Percentiles rank a stretch among this genome's conserved stretches.
Evolutionary conservation across 1,139 yeast species (phyloP).

Genomic region (Groenewaldozyma sp.): DNA sequence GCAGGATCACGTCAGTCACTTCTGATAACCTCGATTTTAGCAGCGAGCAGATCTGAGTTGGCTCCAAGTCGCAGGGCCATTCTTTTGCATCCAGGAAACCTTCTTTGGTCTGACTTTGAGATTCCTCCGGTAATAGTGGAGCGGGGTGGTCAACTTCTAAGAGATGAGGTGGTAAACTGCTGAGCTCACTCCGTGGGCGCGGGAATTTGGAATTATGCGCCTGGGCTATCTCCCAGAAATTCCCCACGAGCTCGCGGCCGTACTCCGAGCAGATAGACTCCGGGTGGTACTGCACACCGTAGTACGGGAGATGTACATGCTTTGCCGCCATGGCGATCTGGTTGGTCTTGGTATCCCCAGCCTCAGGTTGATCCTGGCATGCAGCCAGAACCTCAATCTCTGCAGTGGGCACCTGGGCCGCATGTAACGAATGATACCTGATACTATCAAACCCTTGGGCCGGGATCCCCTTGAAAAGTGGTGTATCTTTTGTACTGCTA

Average conservation of each 20-base stretch:
- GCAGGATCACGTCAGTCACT: constrained; percentile 41
- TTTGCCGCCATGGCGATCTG: constrained; percentile 62
- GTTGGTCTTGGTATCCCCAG: constrained; percentile 11
- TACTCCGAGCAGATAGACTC: constrained; percentile 78
- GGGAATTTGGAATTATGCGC: not conserved
- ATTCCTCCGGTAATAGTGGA: not conserved
- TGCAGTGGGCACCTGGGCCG: constrained; percentile 22
- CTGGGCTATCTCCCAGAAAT: constrained; percentile 52
- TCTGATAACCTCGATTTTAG: constrained; percentile 4
- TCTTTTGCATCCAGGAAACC: not conserved
- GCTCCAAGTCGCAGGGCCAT: constrained; percentile 1
- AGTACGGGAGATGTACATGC: constrained; percentile 57
- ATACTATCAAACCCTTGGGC: constrained; percentile 49
- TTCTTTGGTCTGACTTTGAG: not conserved
- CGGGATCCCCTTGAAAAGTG: constrained; percentile 36
- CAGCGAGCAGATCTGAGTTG: constrained; percentile 9
- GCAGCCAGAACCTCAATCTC: constrained; percentile 53
- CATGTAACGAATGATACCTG: constrained; percentile 81
- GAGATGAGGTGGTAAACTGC: not conserved
- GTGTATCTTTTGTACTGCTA: constrained; percentile 16
- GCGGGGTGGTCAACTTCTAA: not conserved
- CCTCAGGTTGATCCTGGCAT: constrained; percentile 31
- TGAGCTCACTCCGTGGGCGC: not conserved
- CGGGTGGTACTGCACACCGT: constrained; percentile 95
- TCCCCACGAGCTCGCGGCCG: constrained; percentile 51